A percentile compares a stretch with the other conserved stretches of the same genome.
Evolutionary conservation across 192 early-diverging fungal genomes (phyloP).

Genomic region (Jimgerdemannia lactiflua): DNA sequence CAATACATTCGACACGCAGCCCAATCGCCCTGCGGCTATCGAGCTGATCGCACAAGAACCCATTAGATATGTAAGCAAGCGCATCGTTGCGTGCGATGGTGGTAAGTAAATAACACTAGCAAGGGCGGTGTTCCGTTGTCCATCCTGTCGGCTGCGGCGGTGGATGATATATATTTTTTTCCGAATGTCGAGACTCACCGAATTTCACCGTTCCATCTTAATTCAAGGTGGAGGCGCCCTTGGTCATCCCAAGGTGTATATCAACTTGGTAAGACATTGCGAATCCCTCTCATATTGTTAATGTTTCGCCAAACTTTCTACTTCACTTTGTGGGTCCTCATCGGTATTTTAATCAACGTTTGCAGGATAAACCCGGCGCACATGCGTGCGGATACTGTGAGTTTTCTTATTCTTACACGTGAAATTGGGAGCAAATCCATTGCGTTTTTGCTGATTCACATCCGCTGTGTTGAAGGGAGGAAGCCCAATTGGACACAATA

Average conservation of each 20-base stretch:
- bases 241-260: constrained; percentile 93
- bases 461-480: no score
- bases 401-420: constrained; percentile 10
- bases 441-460: no score
- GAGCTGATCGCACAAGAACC: constrained; percentile 91
- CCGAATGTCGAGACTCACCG: neutral
- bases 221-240: constrained; percentile 75
- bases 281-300: constrained; percentile 31
- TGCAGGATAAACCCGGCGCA: constrained; percentile 55
- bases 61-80: constrained; percentile 69
- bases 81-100: constrained; percentile 83
- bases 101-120: constrained; percentile 39
- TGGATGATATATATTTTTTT: neutral
- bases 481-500: no score
- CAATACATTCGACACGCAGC: constrained; percentile 36
- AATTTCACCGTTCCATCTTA: neutral
- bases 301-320: neutral
- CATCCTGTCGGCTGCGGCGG: no score
- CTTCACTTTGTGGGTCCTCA: neutral
- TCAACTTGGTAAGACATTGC: constrained; percentile 59
- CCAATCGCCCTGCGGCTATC: constrained; percentile 86
- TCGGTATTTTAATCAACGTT: constrained; percentile 5
- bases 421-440: no score
- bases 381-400: constrained; percentile 81
- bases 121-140: neutral